phyloP scores from a whole-genome alignment of 129 eudicot genomes.

The Artemisia argyi region DNA sequence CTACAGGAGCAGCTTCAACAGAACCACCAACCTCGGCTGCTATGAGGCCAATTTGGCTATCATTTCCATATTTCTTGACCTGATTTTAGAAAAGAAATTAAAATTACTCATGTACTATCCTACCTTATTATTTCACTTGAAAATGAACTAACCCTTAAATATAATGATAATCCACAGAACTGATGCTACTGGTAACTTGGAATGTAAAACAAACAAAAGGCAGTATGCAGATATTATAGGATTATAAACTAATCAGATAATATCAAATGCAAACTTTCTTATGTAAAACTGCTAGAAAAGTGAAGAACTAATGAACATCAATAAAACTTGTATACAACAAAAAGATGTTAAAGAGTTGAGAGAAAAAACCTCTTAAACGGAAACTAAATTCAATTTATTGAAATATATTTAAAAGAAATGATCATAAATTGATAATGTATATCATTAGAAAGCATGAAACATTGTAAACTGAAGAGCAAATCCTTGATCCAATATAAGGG shows the following conservation, averaged over 20 bases:
- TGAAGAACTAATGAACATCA: no score
- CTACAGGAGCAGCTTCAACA: slow-evolving; percentile 88
- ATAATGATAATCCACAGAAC: background rate
- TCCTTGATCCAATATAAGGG: no score
- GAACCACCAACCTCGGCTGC: slow-evolving; percentile 94
- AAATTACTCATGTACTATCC: background rate
- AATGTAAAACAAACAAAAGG: slow-evolving; percentile 4
- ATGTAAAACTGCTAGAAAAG: background rate
- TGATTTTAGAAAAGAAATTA: slow-evolving; percentile 20
- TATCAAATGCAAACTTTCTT: slow-evolving; percentile 3
- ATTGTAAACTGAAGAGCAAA: no score
- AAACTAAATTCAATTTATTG: no score
- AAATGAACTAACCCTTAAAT: background rate
- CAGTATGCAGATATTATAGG: slow-evolving; percentile 11
- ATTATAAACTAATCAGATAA: slow-evolving; percentile 7
- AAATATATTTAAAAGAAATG: no score
- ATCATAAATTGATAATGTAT: no score
- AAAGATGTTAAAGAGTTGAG: background rate
- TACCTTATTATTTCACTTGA: background rate
- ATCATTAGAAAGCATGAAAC: no score
- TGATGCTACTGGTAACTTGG: slow-evolving; percentile 10
- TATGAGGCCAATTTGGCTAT: slow-evolving; percentile 77
- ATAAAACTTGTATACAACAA: background rate
- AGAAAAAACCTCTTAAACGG: background rate
- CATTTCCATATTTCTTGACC: slow-evolving; percentile 96